Conservation (phyloP, 2,329 filamentous ascomycete genomes). For the Lojkania enalia region DNA sequence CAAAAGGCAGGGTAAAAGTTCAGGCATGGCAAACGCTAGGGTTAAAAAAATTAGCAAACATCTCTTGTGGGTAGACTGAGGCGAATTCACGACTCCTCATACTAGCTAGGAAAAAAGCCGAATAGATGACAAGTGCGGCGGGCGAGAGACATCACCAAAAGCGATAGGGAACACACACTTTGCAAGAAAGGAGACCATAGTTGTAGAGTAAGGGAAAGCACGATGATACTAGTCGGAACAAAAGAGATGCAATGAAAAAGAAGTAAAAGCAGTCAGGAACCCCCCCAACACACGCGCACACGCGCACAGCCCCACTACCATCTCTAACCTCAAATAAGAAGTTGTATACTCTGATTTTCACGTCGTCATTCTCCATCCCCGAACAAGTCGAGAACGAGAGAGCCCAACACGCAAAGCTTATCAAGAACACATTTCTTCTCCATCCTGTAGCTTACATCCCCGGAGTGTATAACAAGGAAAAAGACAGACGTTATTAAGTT, state of each 20-base stretch:
- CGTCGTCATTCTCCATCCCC: background rate
- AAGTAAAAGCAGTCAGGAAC: constrained; percentile 1
- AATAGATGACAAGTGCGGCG: too few species aligned
- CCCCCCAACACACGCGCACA: background rate
- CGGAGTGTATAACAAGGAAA: constrained; percentile 4
- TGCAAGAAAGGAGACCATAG: too few species aligned
- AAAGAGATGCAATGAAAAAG: constrained; percentile 7
- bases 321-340: background rate
- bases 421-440: background rate
- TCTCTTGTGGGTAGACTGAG: too few species aligned
- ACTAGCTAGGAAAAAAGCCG: too few species aligned
- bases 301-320: too few species aligned
- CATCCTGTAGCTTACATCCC: constrained; percentile 3
- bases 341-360: background rate
- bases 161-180: too few species aligned
- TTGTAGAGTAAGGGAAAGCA: constrained; percentile 7
- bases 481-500: constrained; percentile 10
- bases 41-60: too few species aligned
- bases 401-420: background rate
- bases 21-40: too few species aligned
- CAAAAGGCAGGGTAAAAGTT: too few species aligned
- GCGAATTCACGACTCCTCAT: too few species aligned
- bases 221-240: constrained; percentile 1
- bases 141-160: too few species aligned
- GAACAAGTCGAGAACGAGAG: background rate